These are phyloP conservation scores for Suillus tomentosus DNA, from an alignment of 768 basidiomycete genomes.

Conservation along the genomic window DNA sequence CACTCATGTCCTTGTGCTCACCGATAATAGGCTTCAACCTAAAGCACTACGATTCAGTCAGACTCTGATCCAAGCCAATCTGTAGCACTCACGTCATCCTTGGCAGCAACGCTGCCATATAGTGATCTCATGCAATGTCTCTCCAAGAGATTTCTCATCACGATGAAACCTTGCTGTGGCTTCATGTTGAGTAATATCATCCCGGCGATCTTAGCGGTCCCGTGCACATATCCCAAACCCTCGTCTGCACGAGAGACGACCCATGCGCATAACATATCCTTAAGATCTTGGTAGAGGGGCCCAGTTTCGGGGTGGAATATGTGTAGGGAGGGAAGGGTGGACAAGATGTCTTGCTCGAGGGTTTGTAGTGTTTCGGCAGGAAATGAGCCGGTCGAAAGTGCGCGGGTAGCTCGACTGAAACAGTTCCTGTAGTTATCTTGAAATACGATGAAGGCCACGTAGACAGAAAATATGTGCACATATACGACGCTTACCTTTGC, in stretches of 20 bases:
- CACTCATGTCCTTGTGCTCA: constrained; percentile 29
- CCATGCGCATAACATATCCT: constrained; percentile 86
- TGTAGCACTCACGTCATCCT: constrained; percentile 71
- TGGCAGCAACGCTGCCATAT: constrained; percentile 67
- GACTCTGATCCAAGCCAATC: constrained; percentile 22
- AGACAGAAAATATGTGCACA: neutral
- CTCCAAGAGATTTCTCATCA: constrained; percentile 84
- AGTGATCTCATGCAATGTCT: constrained; percentile 85
- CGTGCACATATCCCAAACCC: constrained; percentile 71
- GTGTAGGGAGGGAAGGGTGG: constrained; percentile 75
- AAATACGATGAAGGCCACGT: constrained; percentile 12
- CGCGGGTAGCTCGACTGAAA: constrained; percentile 71
- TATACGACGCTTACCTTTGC: constrained; percentile 60
- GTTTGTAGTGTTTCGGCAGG: constrained; percentile 59
- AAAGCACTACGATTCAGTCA: constrained; percentile 28
- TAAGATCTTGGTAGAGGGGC: constrained; percentile 79
- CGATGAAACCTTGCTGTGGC: constrained; percentile 70
- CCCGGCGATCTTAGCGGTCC: constrained; percentile 74
- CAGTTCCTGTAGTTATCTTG: constrained; percentile 75
- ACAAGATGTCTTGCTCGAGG: constrained; percentile 75
- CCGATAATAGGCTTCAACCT: constrained; percentile 94
- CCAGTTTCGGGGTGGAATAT: constrained; percentile 78
- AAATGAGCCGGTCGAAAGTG: constrained; percentile 64
- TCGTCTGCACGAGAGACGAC: constrained; percentile 84
- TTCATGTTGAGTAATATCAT: constrained; percentile 89